Evolutionary conservation across 768 basidiomycete genomes (phyloP), one percentile per base, ranked within the genome.

Genomic region (Macrolepiota albuminosa): DNA sequence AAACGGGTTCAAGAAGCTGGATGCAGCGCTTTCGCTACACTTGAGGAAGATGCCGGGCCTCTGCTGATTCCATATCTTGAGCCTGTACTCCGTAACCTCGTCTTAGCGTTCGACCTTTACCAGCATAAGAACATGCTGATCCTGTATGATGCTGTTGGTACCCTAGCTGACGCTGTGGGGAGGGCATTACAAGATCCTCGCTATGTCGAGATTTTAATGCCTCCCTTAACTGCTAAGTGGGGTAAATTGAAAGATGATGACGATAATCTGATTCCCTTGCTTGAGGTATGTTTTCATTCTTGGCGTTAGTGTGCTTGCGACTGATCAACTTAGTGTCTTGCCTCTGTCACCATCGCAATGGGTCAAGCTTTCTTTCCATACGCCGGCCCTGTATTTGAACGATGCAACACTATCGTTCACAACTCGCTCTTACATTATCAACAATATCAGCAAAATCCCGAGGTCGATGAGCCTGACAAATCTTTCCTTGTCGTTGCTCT

Each of bases 71-170:
- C 97, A 1, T 98, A 90, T 76, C 86, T 98, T 16, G 95, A 96
- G 67, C 95, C 95, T 4, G 92, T 99, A 56, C 78, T 99, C 59
- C 87, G 91, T 56, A 98, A 98, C 73, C 81, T 99, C 56, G 95
- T 98, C 40, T 86, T 93, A 63, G 97, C 97, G 1, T 99, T 98
- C 73, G 85, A 91, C 59, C 98, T 97, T 75, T 99, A 99, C 73
- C 97, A 99, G 70, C 95, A 97, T 75, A 98, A 98, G 82, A 99
- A 99, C 71, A 88, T 98, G 84, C 83, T 99, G 65, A 99, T 98
- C 61, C 77, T 99, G 36, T 98, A 98, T 69, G 97, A 99, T 68
- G 97, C 97, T n/a, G 90, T 99, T 49, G 97, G 97, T 7, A 99
- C 97, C 0, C 80, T 99, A 40, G 97, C 97, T 7, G 97, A 99